These are phyloP conservation scores for Urtica urens DNA, from an alignment of 306 rosid species.

Conservation along the genomic window DNA sequence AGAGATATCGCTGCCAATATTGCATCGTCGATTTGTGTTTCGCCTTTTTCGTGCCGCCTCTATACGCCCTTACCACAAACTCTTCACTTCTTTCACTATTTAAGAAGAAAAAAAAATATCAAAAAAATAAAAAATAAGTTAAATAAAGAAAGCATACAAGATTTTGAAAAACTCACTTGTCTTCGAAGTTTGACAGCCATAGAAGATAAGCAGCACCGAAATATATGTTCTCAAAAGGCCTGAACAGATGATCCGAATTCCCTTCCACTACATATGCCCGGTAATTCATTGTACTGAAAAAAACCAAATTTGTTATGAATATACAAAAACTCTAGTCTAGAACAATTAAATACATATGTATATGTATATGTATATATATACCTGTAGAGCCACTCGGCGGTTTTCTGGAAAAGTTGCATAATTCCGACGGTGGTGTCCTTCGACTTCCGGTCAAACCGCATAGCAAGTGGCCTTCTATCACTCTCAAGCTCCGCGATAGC, in stretches of 20 bases:
- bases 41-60: constrained; percentile 73
- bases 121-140: neutral
- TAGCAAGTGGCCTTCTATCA: constrained; percentile 62
- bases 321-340: too few species aligned
- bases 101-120: neutral
- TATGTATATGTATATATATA: too few species aligned
- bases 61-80: constrained; percentile 70
- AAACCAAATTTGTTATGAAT: constrained; percentile 19
- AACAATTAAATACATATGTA: too few species aligned
- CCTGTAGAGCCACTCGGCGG: constrained; percentile 54
- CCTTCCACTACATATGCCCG: constrained; percentile 28
- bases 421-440: constrained; percentile 48
- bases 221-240: constrained; percentile 57
- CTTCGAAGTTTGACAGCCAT: constrained; percentile 52
- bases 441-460: constrained; percentile 23
- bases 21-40: constrained; percentile 67
- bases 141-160: neutral
- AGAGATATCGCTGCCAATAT: constrained; percentile 62
- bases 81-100: constrained; percentile 80
- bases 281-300: constrained; percentile 54
- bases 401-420: constrained; percentile 59
- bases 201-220: constrained; percentile 74
- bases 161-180: constrained; percentile 38
- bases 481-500: constrained; percentile 83
- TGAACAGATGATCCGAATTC: constrained; percentile 30